A percentile compares a stretch with the other conserved stretches of the same genome.
Conservation (phyloP, 1,284 basidiomycete species). For the Sanghuangporus sanghuang region DNA sequence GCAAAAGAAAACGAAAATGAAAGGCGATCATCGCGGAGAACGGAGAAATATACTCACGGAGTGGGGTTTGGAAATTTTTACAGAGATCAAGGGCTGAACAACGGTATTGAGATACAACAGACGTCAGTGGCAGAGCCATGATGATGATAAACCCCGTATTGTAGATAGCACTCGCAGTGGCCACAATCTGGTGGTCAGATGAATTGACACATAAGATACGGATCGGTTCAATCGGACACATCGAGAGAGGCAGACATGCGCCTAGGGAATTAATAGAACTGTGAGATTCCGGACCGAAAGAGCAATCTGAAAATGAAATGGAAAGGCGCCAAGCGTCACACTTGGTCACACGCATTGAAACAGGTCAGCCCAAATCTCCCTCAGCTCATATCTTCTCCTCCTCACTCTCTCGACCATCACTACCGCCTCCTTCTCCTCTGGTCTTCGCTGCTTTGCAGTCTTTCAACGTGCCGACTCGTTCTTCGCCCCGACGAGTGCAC, state of each 20-base stretch:
- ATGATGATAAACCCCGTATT: no score
- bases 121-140: neutral
- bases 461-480: neutral
- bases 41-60: neutral
- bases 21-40: neutral
- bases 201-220: no score
- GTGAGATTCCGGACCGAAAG: no score
- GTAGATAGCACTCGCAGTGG: no score
- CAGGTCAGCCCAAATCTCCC: no score
- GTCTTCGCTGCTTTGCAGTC: neutral
- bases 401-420: neutral
- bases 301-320: neutral
- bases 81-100: neutral
- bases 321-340: neutral
- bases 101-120: neutral
- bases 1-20: no score
- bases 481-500: neutral
- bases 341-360: neutral
- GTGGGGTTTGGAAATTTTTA: neutral
- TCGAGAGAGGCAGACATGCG: no score
- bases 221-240: no score
- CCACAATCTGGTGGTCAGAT: no score
- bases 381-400: neutral
- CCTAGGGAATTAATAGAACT: no score
- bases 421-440: neutral